phyloP scores from a whole-genome alignment of 768 basidiomycete species.

The Rickenella mellea region DNA sequence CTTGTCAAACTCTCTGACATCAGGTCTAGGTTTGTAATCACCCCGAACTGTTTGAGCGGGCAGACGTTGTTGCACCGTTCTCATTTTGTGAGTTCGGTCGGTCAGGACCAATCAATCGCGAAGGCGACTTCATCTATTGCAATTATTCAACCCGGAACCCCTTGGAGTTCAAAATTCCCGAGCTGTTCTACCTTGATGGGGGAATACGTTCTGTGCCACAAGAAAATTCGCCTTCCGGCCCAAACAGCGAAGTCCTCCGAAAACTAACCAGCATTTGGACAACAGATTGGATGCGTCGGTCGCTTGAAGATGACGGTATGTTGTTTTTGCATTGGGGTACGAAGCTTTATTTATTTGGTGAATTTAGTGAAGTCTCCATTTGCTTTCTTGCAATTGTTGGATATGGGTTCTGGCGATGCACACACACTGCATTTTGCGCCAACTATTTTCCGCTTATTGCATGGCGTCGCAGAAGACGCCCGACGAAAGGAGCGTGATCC shows the following conservation, averaged over 20 bases:
- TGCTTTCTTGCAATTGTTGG: constrained; percentile 69
- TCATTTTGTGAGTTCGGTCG: constrained; percentile 79
- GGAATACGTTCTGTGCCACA: constrained; percentile 60
- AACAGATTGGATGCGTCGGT: constrained; percentile 67
- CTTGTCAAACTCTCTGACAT: constrained; percentile 1
- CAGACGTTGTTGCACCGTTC: constrained; percentile 89
- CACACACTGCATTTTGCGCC: constrained; percentile 53
- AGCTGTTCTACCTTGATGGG: constrained; percentile 68
- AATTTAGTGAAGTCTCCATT: constrained; percentile 44
- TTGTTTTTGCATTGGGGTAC: constrained; percentile 1
- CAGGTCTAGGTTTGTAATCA: constrained; percentile 83
- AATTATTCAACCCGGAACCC: constrained; percentile 86
- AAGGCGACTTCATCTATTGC: constrained; percentile 75
- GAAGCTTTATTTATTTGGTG: constrained; percentile 6
- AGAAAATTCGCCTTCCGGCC: constrained; percentile 37
- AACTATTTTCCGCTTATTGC: constrained; percentile 46
- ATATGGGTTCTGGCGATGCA: constrained; percentile 52
- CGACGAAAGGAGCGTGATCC: constrained; percentile 28
- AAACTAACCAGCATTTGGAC: constrained; percentile 89
- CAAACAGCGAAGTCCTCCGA: constrained; percentile 44
- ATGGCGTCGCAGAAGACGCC: constrained; percentile 36
- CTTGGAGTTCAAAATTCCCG: constrained; percentile 71
- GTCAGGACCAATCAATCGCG: constrained; percentile 73
- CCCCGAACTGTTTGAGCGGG: constrained; percentile 94
- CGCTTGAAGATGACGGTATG: constrained; percentile 58